Evolutionary conservation across 2,329 filamentous ascomycete genomes (phyloP).

Genomic region (Neoarthrinium moseri): DNA sequence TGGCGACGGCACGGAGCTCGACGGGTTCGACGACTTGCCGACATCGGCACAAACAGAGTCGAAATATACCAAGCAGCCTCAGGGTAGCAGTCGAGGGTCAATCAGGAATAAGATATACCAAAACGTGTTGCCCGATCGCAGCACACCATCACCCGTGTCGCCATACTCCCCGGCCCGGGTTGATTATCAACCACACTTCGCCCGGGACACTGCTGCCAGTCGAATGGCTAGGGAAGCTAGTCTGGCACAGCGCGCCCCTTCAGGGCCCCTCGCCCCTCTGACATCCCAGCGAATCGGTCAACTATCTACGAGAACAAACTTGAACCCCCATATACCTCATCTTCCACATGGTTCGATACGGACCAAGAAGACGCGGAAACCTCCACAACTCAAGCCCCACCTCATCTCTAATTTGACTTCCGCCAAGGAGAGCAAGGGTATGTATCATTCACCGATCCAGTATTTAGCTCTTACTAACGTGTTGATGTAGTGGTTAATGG

Average conservation of each 20-base stretch:
- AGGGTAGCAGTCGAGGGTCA: slow-evolving; percentile 62
- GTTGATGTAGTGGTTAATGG: slow-evolving; percentile 73
- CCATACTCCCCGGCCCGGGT: slow-evolving; percentile 56
- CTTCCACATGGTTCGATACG: slow-evolving; percentile 41
- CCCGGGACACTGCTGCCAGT: slow-evolving; percentile 64
- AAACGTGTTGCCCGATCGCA: slow-evolving; percentile 52
- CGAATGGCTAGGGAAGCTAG: slow-evolving; percentile 63
- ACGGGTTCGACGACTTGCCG: slow-evolving; percentile 90
- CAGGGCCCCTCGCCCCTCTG: slow-evolving; percentile 51
- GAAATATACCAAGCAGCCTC: slow-evolving; percentile 78
- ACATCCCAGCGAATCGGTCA: slow-evolving; percentile 55
- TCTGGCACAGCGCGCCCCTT: slow-evolving; percentile 58
- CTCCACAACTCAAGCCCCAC: slow-evolving; percentile 71
- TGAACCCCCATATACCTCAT: slow-evolving; percentile 42
- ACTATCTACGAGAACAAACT: slow-evolving; percentile 47
- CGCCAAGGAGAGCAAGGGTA: slow-evolving; percentile 78
- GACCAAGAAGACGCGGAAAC: slow-evolving; percentile 56
- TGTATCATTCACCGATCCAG: too few relatives aligned
- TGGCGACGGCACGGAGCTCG: slow-evolving; percentile 89
- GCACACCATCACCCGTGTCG: slow-evolving; percentile 50
- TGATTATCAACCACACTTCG: slow-evolving; percentile 60
- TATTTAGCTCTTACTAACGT: slow-evolving; percentile 11
- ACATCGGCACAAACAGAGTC: slow-evolving; percentile 82
- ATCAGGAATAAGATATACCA: slow-evolving; percentile 57
- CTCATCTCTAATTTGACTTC: slow-evolving; percentile 82